Base-by-base conservation (phyloP, 2,329 filamentous ascomycete genomes). In the Colletotrichum karsti region DNA sequence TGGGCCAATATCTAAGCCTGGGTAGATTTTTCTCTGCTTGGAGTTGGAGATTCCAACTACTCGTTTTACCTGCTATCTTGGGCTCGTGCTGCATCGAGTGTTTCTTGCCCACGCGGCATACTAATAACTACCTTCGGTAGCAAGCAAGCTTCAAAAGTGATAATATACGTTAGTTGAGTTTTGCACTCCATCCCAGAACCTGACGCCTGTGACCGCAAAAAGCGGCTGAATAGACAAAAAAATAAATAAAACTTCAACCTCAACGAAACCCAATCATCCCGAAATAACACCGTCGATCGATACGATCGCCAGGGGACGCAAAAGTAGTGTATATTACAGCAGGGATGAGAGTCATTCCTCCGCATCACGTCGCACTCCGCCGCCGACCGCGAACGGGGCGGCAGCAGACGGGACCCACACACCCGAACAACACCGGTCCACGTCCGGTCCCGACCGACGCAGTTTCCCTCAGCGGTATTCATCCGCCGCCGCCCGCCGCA, bases 281-380 rank as follows among this genome's bases (percentile, higher is more conserved):
- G 46, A 44, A 15, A 54, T 46, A 53, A 35, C 20, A 37, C 28
- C 55, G 62, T 9, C 22, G 15, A 41, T 50, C 39, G 50, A 18
- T 55, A 28, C 22, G 5, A 42, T 35, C 48, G 15, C 35, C 2
- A 15, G 39, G n/a, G 18, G 8, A 18, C 46, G 8, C 12, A 57
- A 5, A 35, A n/a, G n/a, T n/a, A n/a, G n/a, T n/a, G n/a, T n/a
- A n/a, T n/a, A n/a, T n/a, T n/a, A n/a, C n/a, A 35, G 46, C 56
- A 65, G 30, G 63, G 63, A 39, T 60, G 56, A 62, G 63, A 65
- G 63, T 65, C 56, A 54, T 39, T 48, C 20, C 10, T 37, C 15
- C n/a, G 30, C 50, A 30, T 30, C 30, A 48, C 24, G 62, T 64
- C 18, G 20, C 28, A 51, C n/a, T 35, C 10, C 8, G n/a, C 15